Percentiles rank a stretch among this genome's conserved stretches.
Evolutionary conservation across 164 flowering plant genomes (phyloP).

Genomic region (Buxus sempervirens): DNA sequence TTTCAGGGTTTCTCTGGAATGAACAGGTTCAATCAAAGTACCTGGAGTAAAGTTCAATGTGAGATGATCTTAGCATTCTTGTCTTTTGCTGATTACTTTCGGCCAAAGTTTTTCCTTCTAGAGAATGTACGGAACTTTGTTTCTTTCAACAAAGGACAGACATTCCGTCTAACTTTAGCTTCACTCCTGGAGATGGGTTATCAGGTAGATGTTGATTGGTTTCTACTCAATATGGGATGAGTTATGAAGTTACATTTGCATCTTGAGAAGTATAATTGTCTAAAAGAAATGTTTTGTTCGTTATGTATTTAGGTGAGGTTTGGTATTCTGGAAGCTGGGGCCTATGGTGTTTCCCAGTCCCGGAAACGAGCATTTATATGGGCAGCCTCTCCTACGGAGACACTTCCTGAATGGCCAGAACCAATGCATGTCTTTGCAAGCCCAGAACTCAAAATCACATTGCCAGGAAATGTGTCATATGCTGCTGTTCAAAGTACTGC

Average conservation of each 20-base stretch:
- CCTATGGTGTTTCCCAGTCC: constrained; percentile 91
- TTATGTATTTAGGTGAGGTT: constrained; percentile 74
- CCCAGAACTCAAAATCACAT: constrained; percentile 69
- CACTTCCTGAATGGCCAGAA: constrained; percentile 94
- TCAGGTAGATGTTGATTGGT: constrained; percentile 52
- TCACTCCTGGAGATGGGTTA: constrained; percentile 98
- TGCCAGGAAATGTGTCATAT: constrained; percentile 53
- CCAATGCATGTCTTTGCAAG: constrained; percentile 92
- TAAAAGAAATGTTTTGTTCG: constrained; percentile 4
- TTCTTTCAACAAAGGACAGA: constrained; percentile 93
- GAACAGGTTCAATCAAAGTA: constrained; percentile 86
- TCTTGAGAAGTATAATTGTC: neutral
- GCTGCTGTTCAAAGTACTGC: constrained; percentile 77
- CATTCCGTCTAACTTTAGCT: constrained; percentile 80
- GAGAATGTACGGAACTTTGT: constrained; percentile 94
- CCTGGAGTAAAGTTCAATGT: constrained; percentile 97
- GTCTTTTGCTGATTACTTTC: constrained; percentile 86
- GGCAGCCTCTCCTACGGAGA: constrained; percentile 92
- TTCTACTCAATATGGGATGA: neutral
- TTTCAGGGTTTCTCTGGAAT: constrained; percentile 96
- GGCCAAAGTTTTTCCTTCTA: constrained; percentile 79
- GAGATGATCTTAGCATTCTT: constrained; percentile 95
- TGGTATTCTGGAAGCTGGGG: constrained; percentile 94
- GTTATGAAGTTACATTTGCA: neutral
- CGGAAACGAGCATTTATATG: constrained; percentile 92